Evolutionary conservation across 2,329 filamentous ascomycete species (phyloP).

Genomic region (Claviceps paspali): DNA sequence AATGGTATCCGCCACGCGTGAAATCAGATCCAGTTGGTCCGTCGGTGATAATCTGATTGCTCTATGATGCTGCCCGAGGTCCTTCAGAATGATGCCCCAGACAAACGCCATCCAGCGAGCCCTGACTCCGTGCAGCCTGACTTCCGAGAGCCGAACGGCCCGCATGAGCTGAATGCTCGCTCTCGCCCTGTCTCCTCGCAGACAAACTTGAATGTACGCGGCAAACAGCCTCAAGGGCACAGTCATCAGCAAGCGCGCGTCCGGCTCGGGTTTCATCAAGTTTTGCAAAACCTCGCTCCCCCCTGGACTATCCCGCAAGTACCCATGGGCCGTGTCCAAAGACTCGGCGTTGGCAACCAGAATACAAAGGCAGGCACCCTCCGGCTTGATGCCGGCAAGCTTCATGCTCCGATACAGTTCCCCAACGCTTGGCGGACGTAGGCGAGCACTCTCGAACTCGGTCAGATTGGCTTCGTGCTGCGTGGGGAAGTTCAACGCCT

Average conservation of each 20-base stretch:
- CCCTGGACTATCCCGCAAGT: constrained; percentile 29
- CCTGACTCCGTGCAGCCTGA: constrained; percentile 11
- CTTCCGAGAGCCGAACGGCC: constrained; percentile 16
- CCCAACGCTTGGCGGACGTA: constrained; percentile 41
- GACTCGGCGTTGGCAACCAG: constrained; percentile 38
- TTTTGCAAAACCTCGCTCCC: constrained; percentile 4
- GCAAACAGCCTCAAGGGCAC: constrained; percentile 24
- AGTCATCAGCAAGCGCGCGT: constrained; percentile 10
- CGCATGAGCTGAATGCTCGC: constrained; percentile 14
- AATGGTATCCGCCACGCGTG: constrained; percentile 15
- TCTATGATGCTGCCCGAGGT: constrained; percentile 16
- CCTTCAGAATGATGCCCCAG: constrained; percentile 20
- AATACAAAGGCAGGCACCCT: constrained; percentile 34
- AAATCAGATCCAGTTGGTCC: constrained; percentile 16
- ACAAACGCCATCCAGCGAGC: constrained; percentile 16
- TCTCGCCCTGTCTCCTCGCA: constrained; percentile 9
- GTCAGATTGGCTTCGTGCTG: constrained; percentile 34
- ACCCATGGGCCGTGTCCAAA: constrained; percentile 30
- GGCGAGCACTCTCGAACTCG: constrained; percentile 48
- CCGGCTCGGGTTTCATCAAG: constrained; percentile 12
- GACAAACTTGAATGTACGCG: constrained; percentile 29
- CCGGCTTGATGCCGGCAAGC: constrained; percentile 29
- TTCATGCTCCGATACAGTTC: constrained; percentile 47
- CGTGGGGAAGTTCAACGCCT: constrained; percentile 30
- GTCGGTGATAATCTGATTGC: constrained; percentile 13